Percentiles rank a stretch among this genome's conserved stretches.
Evolutionary conservation across 2,329 filamentous ascomycete species (phyloP).

Genomic region (Calonectria montana): DNA sequence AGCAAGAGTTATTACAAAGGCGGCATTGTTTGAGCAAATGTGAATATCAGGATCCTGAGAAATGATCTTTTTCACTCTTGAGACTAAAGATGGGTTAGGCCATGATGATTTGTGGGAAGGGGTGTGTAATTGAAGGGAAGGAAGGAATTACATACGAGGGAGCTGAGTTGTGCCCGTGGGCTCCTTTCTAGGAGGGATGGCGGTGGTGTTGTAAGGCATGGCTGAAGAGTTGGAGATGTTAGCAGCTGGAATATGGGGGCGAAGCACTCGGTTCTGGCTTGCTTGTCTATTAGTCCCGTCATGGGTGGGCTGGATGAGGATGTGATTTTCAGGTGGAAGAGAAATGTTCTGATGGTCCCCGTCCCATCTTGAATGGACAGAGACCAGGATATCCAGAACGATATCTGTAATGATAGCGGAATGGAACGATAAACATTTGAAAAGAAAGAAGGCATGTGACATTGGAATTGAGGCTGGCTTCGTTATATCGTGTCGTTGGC

Average conservation of each 20-base stretch:
- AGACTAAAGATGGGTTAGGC: constrained; percentile 67
- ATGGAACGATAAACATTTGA: neutral
- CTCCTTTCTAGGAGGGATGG: constrained; percentile 83
- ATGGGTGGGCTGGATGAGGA: neutral
- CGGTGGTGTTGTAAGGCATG: constrained; percentile 93
- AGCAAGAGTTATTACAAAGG: constrained; percentile 92
- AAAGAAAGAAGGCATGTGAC: neutral
- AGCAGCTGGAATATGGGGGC: neutral
- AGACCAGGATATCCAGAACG: too few relatives aligned
- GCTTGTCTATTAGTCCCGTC: neutral
- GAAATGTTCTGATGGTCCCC: neutral
- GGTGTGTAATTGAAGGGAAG: constrained; percentile 14
- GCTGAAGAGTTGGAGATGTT: constrained; percentile 15
- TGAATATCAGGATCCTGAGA: constrained; percentile 85
- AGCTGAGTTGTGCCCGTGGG: constrained; percentile 87
- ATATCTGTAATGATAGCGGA: neutral
- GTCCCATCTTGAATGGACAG: neutral
- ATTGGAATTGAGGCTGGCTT: neutral
- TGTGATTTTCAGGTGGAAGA: neutral
- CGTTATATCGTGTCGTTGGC: neutral
- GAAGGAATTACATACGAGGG: constrained; percentile 72
- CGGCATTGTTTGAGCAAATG: constrained; percentile 91
- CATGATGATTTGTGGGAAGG: neutral
- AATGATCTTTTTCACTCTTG: constrained; percentile 96
- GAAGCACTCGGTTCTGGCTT: neutral